Percentiles rank a stretch among this genome's conserved stretches.
Conservation (phyloP, 345 rosid genomes). For the Gossypium sturtianum region DNA sequence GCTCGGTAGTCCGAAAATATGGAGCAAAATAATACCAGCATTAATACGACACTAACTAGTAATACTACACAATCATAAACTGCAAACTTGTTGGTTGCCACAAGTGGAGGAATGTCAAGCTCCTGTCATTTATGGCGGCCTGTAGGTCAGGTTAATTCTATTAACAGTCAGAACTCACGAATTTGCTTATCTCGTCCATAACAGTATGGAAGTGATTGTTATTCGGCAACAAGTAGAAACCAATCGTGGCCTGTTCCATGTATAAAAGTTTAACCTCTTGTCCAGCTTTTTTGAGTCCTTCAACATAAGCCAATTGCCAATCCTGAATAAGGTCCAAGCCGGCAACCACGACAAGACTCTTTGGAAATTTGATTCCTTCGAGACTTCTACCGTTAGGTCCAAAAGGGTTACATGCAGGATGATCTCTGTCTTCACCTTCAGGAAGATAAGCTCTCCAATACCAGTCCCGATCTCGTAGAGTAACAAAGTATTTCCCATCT, state of each 20-base stretch:
- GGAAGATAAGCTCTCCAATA: conserved; percentile 90
- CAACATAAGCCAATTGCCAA: conserved; percentile 71
- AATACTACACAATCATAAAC: conserved; percentile 27
- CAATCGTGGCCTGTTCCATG: conserved; percentile 69
- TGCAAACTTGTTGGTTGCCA: conserved; percentile 22
- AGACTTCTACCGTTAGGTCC: conserved; percentile 54
- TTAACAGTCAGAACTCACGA: conserved; percentile 42
- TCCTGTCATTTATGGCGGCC: conserved; percentile 22
- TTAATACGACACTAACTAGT: conserved; percentile 15
- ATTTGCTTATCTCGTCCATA: conserved; percentile 69
- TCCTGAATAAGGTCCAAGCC: conserved; percentile 81
- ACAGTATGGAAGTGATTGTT: conserved; percentile 66
- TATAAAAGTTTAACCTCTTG: conserved; percentile 62
- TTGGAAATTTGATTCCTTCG: conserved; percentile 57
- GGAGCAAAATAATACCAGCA: conserved; percentile 10
- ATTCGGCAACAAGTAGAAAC: conserved; percentile 85
- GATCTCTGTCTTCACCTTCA: conserved; percentile 76
- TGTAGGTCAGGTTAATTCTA: conserved; percentile 28
- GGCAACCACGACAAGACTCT: conserved; percentile 78
- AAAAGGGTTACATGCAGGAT: conserved; percentile 82
- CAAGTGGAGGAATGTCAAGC: conserved; percentile 6
- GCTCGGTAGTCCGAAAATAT: conserved; percentile 15
- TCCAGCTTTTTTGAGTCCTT: conserved; percentile 67
- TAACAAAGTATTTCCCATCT: conserved; percentile 84
- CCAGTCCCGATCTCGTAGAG: conserved; percentile 71